Base-by-base conservation (phyloP, 192 early-diverging fungal species). In the Lunasporangiospora selenospora region DNA sequence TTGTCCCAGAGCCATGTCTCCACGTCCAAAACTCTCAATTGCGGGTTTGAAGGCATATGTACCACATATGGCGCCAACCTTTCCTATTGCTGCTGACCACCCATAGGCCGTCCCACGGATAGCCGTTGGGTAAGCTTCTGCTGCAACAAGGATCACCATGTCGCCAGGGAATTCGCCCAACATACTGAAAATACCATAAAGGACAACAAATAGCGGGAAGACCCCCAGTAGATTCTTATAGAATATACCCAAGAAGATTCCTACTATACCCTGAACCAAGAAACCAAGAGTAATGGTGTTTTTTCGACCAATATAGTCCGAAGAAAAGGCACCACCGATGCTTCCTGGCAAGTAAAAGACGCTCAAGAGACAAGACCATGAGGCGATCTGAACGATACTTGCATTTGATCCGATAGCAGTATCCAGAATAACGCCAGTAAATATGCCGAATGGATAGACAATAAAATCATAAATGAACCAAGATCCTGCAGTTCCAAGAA, bases 231-330 rank as follows among this genome's bases (percentile, higher is more conserved):
- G 44, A 15, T 64, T 48, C 18, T 64, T 60, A 31, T 77, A 79
- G 34, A 45, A 63, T 51, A 63, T 67, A 27, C 82, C 82, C 53
- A 83, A 48, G 21, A 83, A 62, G 36, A 83, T 56, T 1, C 82
- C 82, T 9, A 83, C 40, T 13, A 77, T 49, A 16, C 80, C 80
- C 48, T 78, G 67, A 1, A 65, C 30, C 11, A 83, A 32, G 55
- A 85, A 85, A 30, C 84, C 84, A 32, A 75, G 41, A 0, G 67
- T 33, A 58, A 85, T 77, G 11, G 78, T 82, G 41, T 65, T 75
- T 24, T 65, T 67, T 32, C 84, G 83, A n/a, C 84, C 84, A 52
- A 85, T 75, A 18, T 32, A 26, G 29, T 85, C 84, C 10, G 69
- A 80, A 7, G 62, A 47, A 13, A 56, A 63, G 16, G 84, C 82